phyloP scores from a whole-genome alignment of 805 yeast genomes.

The Komagataella mondaviorum region DNA sequence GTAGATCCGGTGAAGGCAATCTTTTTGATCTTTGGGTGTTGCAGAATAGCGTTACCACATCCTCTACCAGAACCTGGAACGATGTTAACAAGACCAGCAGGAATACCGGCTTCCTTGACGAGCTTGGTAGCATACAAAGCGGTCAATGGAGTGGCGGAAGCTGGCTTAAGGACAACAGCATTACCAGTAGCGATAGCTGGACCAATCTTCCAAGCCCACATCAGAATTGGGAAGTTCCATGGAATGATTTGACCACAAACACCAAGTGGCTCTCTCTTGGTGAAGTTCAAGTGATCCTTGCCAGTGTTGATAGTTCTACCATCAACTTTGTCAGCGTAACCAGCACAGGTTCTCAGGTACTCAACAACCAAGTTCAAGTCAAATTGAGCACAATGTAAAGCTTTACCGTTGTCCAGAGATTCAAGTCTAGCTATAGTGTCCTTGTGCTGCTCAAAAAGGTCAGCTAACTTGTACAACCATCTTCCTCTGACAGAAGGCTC shows the following conservation, averaged over 20 bases:
- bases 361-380: conserved; percentile 50
- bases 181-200: conserved; percentile 60
- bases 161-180: conserved; percentile 47
- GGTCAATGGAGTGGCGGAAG: conserved; percentile 54
- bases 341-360: conserved; percentile 53
- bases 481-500: conserved; percentile 34
- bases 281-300: conserved; percentile 43
- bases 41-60: conserved; percentile 45
- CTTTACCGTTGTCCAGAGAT: conserved; percentile 48
- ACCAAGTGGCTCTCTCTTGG: conserved; percentile 53
- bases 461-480: conserved; percentile 32
- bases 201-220: conserved; percentile 57
- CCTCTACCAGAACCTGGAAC: conserved; percentile 49
- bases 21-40: conserved; percentile 45
- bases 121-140: conserved; percentile 42
- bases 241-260: conserved; percentile 63
- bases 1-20: conserved; percentile 62
- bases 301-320: conserved; percentile 59
- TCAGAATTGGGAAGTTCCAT: conserved; percentile 61
- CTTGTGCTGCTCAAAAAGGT: conserved; percentile 30
- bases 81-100: conserved; percentile 51
- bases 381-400: conserved; percentile 32
- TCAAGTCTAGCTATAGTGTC: conserved; percentile 43
- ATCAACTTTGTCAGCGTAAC: conserved; percentile 57
- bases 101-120: conserved; percentile 45